Evolutionary conservation across 2,329 filamentous ascomycete genomes (phyloP).

Genomic region (Zelopaecilomyces penicillatus): DNA sequence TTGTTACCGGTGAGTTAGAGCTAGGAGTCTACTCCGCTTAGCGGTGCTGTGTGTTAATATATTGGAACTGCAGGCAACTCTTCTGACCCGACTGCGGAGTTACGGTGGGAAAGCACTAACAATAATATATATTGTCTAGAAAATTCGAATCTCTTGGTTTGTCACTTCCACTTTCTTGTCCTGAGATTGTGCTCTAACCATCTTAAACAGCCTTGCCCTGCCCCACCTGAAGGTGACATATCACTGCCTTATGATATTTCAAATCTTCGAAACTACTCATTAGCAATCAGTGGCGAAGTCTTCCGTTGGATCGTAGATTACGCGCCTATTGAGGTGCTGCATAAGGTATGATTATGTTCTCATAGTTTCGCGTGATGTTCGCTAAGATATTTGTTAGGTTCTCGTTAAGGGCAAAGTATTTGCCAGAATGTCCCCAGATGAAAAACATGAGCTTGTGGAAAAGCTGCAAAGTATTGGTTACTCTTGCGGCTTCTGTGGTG

Average conservation of each 20-base stretch:
- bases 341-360: conserved; percentile 43
- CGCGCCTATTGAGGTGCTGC: conserved; percentile 69
- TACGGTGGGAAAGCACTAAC: conserved; percentile 94
- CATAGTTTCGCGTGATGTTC: too few relatives aligned
- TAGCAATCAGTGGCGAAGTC: conserved; percentile 86
- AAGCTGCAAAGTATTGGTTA: conserved; percentile 96
- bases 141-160: conserved; percentile 65
- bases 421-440: conserved; percentile 96
- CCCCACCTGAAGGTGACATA: conserved; percentile 63
- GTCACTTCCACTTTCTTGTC: too few relatives aligned
- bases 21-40: not conserved
- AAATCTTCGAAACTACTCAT: conserved; percentile 74
- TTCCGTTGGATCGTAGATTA: conserved; percentile 97
- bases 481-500: conserved; percentile 90
- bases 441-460: conserved; percentile 95
- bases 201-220: conserved; percentile 53
- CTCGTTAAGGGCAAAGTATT: conserved; percentile 88
- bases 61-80: conserved; percentile 47
- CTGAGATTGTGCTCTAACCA: conserved; percentile 4
- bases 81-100: conserved; percentile 61
- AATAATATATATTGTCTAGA: conserved; percentile 72
- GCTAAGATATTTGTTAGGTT: conserved; percentile 47
- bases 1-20: conserved; percentile 64
- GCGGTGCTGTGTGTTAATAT: too few relatives aligned
- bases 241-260: conserved; percentile 80